Evolutionary conservation across 768 basidiomycete species (phyloP).

Genomic region (Tricholoma saponaceum): DNA sequence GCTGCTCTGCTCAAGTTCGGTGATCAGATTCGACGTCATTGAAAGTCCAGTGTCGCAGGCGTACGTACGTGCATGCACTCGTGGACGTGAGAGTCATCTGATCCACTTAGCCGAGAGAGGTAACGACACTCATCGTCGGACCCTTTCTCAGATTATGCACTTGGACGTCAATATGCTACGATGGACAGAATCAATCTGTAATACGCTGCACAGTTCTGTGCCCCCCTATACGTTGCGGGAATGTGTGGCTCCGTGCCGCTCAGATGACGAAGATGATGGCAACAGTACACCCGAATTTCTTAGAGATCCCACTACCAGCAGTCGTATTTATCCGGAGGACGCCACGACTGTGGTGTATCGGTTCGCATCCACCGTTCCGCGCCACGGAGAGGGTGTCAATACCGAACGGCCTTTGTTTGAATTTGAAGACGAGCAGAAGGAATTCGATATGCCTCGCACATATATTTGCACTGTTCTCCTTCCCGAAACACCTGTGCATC

Average conservation of each 20-base stretch:
- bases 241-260: constrained; percentile 37
- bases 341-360: constrained; percentile 55
- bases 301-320: constrained; percentile 59
- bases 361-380: constrained; percentile 30
- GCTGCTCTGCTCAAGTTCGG: not conserved
- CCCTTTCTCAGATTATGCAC: constrained; percentile 40
- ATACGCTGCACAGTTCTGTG: constrained; percentile 31
- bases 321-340: constrained; percentile 54
- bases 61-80: constrained; percentile 44
- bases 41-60: constrained; percentile 62
- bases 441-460: constrained; percentile 19
- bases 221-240: constrained; percentile 43
- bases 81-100: constrained; percentile 46
- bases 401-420: constrained; percentile 32
- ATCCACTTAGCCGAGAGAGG: constrained; percentile 62
- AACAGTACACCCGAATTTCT: constrained; percentile 34
- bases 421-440: constrained; percentile 31
- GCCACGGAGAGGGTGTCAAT: constrained; percentile 5
- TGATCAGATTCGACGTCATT: constrained; percentile 52
- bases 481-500: constrained; percentile 35
- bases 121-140: constrained; percentile 51
- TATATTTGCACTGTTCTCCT: constrained; percentile 50
- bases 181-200: constrained; percentile 49
- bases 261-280: constrained; percentile 48
- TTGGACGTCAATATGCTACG: constrained; percentile 34